Base-by-base conservation (phyloP, 2,329 filamentous ascomycete species). In the Juglanconis oblonga region DNA sequence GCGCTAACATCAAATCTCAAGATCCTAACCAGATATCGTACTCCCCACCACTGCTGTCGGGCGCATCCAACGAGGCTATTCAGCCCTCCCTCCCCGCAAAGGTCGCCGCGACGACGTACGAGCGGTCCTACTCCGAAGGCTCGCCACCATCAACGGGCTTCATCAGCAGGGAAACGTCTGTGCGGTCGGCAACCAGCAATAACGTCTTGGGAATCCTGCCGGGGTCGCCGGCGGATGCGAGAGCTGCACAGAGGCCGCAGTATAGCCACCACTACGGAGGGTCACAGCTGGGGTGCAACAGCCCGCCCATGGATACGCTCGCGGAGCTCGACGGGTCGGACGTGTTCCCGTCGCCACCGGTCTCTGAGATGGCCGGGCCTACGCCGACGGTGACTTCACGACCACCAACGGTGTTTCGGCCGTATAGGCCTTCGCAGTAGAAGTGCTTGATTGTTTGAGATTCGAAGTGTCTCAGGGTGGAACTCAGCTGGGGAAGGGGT, bases 291-390 rank as follows among this genome's bases (percentile, higher is more conserved):
- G 45, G 40, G 55, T 33, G 51, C n/a, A 29, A 45, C 35, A 50
- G 44, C 13, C 33, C 35, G 29, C 17, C 50, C 32, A 3, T 31
- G 4, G 7, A 44, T 40, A 50, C 52, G 31, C 24, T 59, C 5
- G 49, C 57, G 33, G 61, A 62, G 51, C 61, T 57, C 29, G 61
- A 62, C 17, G 61, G 53, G n/a, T 52, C 40, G 42, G 36, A 17
- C 3, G 31, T 44, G 6, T 32, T 13, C 11, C 49, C 38, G 24
- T 48, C 57, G 31, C 47, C 42, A 36, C n/a, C 52, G 33, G 42
- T 44, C 36, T 47, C 52, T 10, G 60, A 59, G 44, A 17, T 52
- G n/a, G 47, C 52, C 44, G 40, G n/a, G 8, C 14, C 17, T 38
- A 24, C 48, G 11, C n/a, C 54, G 35, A 17, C 13, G 29, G 35